Evolutionary conservation across 371 early-diverging fungal species (phyloP).

Genomic region (Mucor plumbeus): DNA sequence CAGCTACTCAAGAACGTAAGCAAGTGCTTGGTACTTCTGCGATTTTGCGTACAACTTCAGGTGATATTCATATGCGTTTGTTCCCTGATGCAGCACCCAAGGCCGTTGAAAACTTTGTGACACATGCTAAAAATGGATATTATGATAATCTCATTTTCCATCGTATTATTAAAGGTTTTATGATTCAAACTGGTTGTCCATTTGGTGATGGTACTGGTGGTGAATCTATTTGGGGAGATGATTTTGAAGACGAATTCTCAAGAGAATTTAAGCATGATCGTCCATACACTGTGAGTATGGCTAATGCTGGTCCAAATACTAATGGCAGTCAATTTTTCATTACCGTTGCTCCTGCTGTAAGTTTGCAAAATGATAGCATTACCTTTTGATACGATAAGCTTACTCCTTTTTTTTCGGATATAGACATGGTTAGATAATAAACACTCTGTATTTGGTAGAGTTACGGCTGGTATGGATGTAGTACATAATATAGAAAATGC

Average conservation of each 20-base stretch:
- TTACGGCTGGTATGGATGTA: slow-evolving; percentile 94
- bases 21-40: slow-evolving; percentile 75
- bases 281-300: slow-evolving; percentile 96
- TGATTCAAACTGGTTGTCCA: slow-evolving; percentile 91
- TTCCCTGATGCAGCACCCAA: slow-evolving; percentile 89
- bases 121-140: slow-evolving; percentile 78
- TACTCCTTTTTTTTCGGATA: not conserved
- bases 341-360: slow-evolving; percentile 87
- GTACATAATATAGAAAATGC: slow-evolving; percentile 86
- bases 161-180: slow-evolving; percentile 89
- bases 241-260: slow-evolving; percentile 96
- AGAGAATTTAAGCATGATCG: slow-evolving; percentile 83
- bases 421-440: slow-evolving; percentile 95
- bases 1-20: slow-evolving; percentile 65
- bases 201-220: slow-evolving; percentile 97
- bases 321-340: slow-evolving; percentile 99
- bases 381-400: not conserved
- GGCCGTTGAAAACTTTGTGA: slow-evolving; percentile 93
- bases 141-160: slow-evolving; percentile 86
- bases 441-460: slow-evolving; percentile 97
- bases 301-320: slow-evolving; percentile 95
- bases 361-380: slow-evolving; percentile 14
- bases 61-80: slow-evolving; percentile 85
- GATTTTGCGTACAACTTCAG: slow-evolving; percentile 84
- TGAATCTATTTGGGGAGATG: slow-evolving; percentile 90